Evolutionary conservation across 2,329 filamentous ascomycete genomes (phyloP).

Genomic region (Phyllosticta paracitricarpa): DNA sequence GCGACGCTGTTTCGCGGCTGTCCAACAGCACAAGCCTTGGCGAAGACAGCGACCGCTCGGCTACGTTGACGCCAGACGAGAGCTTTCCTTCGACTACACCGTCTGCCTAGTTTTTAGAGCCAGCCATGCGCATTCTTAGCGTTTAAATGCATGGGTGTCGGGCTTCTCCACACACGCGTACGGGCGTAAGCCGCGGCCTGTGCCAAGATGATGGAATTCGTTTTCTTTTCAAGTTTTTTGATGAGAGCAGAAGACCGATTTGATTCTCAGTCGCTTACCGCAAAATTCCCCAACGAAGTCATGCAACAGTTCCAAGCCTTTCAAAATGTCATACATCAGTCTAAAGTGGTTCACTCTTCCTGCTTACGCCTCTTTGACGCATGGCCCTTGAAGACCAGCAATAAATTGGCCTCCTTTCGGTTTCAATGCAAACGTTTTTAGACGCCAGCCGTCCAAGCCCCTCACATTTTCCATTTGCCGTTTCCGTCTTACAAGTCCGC

Average conservation of each 20-base stretch:
- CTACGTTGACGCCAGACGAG: constrained; percentile 10
- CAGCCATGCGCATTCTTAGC: background rate
- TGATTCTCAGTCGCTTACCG: background rate
- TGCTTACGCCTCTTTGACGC: background rate
- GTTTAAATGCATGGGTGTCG: background rate
- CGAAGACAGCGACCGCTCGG: constrained; percentile 8
- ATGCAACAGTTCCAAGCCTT: background rate
- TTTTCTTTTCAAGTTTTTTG: background rate
- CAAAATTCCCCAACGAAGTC: background rate
- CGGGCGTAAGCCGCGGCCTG: background rate
- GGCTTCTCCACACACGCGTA: background rate
- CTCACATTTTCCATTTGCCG: too few species aligned
- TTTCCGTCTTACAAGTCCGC: too few species aligned
- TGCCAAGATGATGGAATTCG: background rate
- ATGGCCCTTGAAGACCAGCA: background rate
- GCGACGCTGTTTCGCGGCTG: constrained; percentile 1
- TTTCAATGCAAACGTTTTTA: background rate
- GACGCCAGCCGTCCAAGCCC: background rate
- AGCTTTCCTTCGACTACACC: background rate
- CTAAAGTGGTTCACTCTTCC: background rate
- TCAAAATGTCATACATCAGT: background rate
- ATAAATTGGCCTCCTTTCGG: background rate
- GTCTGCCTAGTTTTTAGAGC: background rate
- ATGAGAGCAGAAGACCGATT: background rate
- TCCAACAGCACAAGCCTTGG: constrained; percentile 6